Evolutionary conservation across 805 yeast genomes (phyloP), one percentile per base, ranked within the genome.

Genomic region (Candida sithepensis): DNA sequence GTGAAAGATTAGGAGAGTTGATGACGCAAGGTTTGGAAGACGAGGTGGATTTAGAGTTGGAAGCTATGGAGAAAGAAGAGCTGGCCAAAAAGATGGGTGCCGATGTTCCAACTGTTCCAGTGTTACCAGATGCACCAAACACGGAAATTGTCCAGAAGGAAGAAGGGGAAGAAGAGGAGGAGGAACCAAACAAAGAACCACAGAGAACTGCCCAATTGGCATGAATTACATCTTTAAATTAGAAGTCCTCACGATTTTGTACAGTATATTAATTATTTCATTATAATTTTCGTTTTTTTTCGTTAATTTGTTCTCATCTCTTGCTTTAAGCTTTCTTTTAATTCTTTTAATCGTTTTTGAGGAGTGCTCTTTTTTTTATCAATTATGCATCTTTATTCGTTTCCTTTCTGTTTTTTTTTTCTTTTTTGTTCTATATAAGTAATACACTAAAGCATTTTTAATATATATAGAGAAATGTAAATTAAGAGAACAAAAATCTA

Each of bases 31-130:
- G 70, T 8, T 75, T 75, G 48, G 88, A 84, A 51, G 74, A 69
- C 36, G 90, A 84, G 56, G 78, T 86, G 18, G 90, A 85, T 44
- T 79, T 76, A 46, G 91, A 85, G 53, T 69, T 85, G 41, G 72
- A 68, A 41, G 63, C 58, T 12, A 47, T 85, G 55, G 81, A 82
- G 45, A 52, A 57, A 16, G 85, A 82, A 58, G 71, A 67, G 39
- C 42, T 48, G n/a, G 49, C 34, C 10, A 42, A 50, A 39, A 45
- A 45, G 41, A n/a, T 34, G 30, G 36, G 43, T 19, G 39, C 56
- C 3, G 60, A 34, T 10, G 44, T 32, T 21, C 47, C 49, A 14
- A 44, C 43, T 6, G 50, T 44, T 28, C 54, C 55, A 22, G 50
- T 55, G 2, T 46, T 67, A 24, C 72, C 72, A 9, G 63, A 63